These are phyloP conservation scores for Fusarium luffae DNA, from an alignment of 2,329 filamentous ascomycete species.

Conservation along the genomic window DNA sequence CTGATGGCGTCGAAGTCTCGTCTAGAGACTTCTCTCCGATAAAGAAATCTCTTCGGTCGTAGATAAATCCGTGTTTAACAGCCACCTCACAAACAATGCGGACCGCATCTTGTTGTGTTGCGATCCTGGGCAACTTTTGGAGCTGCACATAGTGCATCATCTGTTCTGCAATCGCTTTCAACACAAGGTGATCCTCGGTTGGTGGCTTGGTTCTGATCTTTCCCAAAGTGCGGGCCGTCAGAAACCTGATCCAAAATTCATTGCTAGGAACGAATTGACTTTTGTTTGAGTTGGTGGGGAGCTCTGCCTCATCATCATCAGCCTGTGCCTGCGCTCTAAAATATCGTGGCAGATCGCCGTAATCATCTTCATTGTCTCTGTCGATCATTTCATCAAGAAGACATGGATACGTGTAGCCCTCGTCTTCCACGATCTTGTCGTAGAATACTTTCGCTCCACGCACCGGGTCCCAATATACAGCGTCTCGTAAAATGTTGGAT, in stretches of 20 bases:
- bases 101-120: neutral
- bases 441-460: neutral
- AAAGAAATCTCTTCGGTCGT: conserved; percentile 5
- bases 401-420: neutral
- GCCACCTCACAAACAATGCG: neutral
- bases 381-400: neutral
- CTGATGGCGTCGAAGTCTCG: accelerated
- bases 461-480: conserved; percentile 1
- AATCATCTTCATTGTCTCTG: neutral
- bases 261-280: neutral
- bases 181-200: neutral
- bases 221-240: neutral
- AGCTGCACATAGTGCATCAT: neutral
- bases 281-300: accelerated
- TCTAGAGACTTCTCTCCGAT: neutral
- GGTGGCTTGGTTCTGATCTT: neutral
- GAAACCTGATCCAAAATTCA: neutral
- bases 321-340: neutral
- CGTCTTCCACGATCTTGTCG: neutral
- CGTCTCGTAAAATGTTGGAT: neutral
- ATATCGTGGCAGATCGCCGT: neutral
- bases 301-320: accelerated
- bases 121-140: neutral
- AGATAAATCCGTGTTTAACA: neutral
- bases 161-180: neutral